Evolutionary conservation across 495 filamentous ascomycete species (phyloP), one percentile per base, ranked within the genome.

Genomic region (Hypoxylon perforatum): DNA sequence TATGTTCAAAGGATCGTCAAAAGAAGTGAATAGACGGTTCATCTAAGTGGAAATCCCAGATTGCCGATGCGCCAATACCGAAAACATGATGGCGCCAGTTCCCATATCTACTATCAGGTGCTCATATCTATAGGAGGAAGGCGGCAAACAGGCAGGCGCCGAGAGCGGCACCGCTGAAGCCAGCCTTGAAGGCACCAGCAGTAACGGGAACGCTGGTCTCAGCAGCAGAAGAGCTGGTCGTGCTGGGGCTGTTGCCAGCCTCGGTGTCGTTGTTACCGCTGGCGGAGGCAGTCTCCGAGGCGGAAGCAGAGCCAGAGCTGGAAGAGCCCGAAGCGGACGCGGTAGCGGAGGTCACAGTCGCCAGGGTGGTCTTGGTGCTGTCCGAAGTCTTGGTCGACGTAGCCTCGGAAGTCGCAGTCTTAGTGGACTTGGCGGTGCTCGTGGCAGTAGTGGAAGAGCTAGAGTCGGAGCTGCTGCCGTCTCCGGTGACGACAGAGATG

Each of bases 401-500:
- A 35, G 71, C 39, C 19, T 63, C 42, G 8, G 30, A 33, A 35
- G 65, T 41, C 15, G 64, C 47, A 21, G 69, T 41, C 65, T 71
- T 69, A 57, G 68, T 65, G 57, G 71, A 66, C 61, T 63, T 73
- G 47, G 60, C 48, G 28, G 64, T 57, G 65, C 62, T 66, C 7
- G 2, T 47, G 9, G 42, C 42, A 11, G 42, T 3, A n/a, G 39
- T 51, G 25, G 54, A 48, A 30, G 65, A 41, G 69, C 57, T 72
- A 45, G 47, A 53, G 30, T 4, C 38, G 41, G 51, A 22, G 7
- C 84, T 81, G 73, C 86, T 88, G 68, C 92, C 80, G 60, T 87
- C 90, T n/a, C 86, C 84, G 35, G 91, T 86, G 56, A 82, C 79
- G 12, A 94, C 85, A 60, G 84, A 81, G 77, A 99, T 97, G 60